These are phyloP conservation scores for Epithemia pelagica DNA, from an alignment of 108 stramenopile species.

Conservation along the genomic window DNA sequence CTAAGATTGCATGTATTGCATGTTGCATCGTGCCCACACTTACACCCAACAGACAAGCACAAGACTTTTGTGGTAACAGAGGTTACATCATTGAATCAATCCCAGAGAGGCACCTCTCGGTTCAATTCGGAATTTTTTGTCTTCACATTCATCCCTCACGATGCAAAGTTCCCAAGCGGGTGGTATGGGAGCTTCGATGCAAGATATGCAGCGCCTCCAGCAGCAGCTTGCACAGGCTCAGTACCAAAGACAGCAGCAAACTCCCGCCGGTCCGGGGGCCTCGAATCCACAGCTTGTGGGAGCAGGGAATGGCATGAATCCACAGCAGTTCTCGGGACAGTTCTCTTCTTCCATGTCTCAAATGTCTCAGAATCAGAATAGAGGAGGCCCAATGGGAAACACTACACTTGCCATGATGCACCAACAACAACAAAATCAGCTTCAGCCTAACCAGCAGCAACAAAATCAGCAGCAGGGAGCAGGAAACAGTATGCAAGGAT, in stretches of 20 bases:
- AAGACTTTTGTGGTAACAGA: no score
- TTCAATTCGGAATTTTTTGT: no score
- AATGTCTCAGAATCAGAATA: conserved; percentile 1
- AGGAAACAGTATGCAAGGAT: conserved; percentile 3
- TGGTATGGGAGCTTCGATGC: conserved; percentile 11
- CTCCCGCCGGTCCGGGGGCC: background rate
- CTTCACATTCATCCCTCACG: no score
- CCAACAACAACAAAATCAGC: conserved; percentile 12
- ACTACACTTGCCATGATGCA: conserved; percentile 7
- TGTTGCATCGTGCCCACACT: no score
- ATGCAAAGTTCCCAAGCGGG: background rate
- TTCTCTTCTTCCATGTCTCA: background rate
- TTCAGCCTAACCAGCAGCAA: background rate
- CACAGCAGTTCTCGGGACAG: background rate
- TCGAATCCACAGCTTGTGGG: background rate
- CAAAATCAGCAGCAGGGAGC: conserved; percentile 10
- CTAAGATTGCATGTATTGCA: no score
- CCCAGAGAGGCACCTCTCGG: no score
- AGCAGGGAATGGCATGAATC: conserved; percentile 6
- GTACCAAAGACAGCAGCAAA: conserved; percentile 7
- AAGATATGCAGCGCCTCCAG: conserved; percentile 12
- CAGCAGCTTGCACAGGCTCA: conserved; percentile 9
- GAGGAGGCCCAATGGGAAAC: conserved; percentile 5
- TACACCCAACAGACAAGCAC: no score
- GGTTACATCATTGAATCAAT: no score